phyloP scores from a whole-genome alignment of 2,329 filamentous ascomycete species.

The Ophiostoma tasmaniense region DNA sequence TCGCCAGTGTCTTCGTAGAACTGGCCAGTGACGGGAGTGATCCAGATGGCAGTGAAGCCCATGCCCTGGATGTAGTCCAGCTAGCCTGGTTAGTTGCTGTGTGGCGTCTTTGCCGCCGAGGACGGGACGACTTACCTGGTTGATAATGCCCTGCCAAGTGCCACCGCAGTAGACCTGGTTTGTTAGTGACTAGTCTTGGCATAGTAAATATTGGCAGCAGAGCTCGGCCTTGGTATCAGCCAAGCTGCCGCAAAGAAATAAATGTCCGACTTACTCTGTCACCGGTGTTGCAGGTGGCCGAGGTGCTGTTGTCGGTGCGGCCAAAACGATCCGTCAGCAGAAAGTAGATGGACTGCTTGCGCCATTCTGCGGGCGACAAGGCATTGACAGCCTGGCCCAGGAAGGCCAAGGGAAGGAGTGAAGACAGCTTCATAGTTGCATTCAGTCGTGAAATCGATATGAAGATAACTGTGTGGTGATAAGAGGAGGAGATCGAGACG shows the following conservation, averaged over 20 bases:
- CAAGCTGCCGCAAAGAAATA: too few relatives aligned
- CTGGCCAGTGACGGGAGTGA: constrained; percentile 45
- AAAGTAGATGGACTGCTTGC: constrained; percentile 49
- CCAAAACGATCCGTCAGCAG: constrained; percentile 50
- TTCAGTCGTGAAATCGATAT: neutral
- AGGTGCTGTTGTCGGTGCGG: constrained; percentile 36
- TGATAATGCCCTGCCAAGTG: constrained; percentile 49
- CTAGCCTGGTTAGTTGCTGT: neutral
- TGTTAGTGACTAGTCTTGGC: neutral
- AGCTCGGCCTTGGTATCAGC: neutral
- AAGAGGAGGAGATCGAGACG: neutral
- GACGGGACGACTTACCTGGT: constrained; percentile 28
- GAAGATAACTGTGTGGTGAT: neutral
- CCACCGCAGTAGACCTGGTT: constrained; percentile 47
- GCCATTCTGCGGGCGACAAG: constrained; percentile 33
- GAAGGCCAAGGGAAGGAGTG: constrained; percentile 5
- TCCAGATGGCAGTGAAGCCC: constrained; percentile 52
- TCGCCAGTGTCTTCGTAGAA: constrained; percentile 28
- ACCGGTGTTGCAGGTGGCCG: constrained; percentile 32
- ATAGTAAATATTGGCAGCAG: neutral
- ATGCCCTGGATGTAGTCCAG: constrained; percentile 56
- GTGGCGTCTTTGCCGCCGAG: too few relatives aligned
- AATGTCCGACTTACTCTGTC: neutral
- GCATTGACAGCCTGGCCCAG: constrained; percentile 1
- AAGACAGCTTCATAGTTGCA: constrained; percentile 8